Percentiles rank a stretch among this genome's conserved stretches.
These are phyloP conservation scores for Cercospora nicotianae DNA, from an alignment of 2,329 filamentous ascomycete species.

Conservation along the genomic window DNA sequence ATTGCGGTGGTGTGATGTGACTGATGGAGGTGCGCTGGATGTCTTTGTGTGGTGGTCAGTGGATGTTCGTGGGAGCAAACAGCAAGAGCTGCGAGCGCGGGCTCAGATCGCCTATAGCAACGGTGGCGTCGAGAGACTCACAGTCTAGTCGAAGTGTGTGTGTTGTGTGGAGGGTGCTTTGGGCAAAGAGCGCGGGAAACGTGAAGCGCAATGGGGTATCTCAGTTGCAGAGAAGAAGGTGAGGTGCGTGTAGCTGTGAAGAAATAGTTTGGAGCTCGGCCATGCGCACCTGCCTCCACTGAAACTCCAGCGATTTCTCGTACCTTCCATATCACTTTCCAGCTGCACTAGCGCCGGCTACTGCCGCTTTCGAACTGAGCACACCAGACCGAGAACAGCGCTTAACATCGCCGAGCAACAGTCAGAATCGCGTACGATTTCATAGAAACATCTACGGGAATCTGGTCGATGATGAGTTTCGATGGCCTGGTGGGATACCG, in stretches of 20 bases:
- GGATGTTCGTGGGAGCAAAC: not conserved
- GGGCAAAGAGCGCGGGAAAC: not conserved
- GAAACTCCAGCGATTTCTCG: conserved; percentile 1
- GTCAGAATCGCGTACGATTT: not conserved
- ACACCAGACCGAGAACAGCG: not conserved
- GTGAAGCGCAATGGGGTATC: not conserved
- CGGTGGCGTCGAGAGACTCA: conserved; percentile 2
- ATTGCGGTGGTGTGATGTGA: conserved; percentile 42
- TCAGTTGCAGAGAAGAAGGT: not conserved
- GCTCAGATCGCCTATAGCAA: not conserved
- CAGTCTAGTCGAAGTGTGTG: not conserved
- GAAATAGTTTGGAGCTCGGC: conserved; percentile 4
- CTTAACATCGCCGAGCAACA: not conserved
- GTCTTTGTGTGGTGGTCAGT: conserved; percentile 5
- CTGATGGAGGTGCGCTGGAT: conserved; percentile 9
- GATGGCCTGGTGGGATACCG: not conserved
- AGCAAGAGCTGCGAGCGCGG: not conserved
- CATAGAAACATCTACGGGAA: not conserved
- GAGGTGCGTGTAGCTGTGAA: conserved; percentile 1
- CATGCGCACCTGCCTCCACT: not conserved
- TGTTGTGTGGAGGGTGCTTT: not conserved
- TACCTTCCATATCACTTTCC: conserved; percentile 4
- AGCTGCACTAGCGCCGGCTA: conserved; percentile 1
- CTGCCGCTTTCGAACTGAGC: not conserved
- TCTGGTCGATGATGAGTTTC: not conserved